A percentile compares a stretch with the other conserved stretches of the same genome.
phyloP scores from a whole-genome alignment of 1,284 basidiomycete species.

The Stygiomarasmius scandens region DNA sequence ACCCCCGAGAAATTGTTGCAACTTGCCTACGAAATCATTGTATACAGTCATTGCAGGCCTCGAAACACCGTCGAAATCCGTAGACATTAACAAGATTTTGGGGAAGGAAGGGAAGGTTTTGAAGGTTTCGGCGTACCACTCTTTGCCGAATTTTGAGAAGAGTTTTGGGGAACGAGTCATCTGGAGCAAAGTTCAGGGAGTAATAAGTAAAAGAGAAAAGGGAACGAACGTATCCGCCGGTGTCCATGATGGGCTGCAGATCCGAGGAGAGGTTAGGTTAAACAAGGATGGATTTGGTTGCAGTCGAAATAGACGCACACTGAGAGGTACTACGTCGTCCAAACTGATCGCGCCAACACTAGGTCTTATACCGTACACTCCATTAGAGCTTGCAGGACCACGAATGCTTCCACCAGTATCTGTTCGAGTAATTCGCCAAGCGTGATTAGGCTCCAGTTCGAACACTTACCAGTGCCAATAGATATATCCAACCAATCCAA shows the following conservation, averaged over 20 bases:
- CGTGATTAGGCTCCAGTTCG: not conserved
- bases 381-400: not conserved
- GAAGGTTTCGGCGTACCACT: not conserved
- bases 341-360: slow-evolving; percentile 2
- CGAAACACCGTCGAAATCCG: not conserved
- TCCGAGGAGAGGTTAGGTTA: not conserved
- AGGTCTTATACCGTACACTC: not conserved
- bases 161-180: not conserved
- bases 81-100: not conserved
- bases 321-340: not conserved
- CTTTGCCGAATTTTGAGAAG: not conserved
- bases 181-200: not conserved
- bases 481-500: not conserved
- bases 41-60: not conserved
- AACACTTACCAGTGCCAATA: not conserved
- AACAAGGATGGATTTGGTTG: no score
- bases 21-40: no score
- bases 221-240: not conserved
- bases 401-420: slow-evolving; percentile 1
- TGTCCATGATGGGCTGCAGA: not conserved
- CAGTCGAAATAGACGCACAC: not conserved
- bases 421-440: not conserved
- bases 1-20: no score
- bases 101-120: not conserved
- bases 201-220: not conserved